A percentile compares a stretch with the other conserved stretches of the same genome.
These are phyloP conservation scores for Fusarium sp. DNA, from an alignment of 2,329 filamentous ascomycete species.

Conservation along the genomic window DNA sequence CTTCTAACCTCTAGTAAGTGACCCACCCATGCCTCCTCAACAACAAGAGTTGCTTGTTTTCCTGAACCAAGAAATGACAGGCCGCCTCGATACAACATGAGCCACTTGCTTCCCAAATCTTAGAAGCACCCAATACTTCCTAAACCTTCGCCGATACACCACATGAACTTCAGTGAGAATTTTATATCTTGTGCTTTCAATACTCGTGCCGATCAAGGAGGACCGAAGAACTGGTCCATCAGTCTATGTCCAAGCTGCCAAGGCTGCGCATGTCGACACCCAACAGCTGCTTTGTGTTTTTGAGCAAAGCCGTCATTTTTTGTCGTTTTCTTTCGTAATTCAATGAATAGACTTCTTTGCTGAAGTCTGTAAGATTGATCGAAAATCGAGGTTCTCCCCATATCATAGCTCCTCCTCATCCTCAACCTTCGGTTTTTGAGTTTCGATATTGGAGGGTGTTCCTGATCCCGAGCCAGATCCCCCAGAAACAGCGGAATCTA, in stretches of 20 bases:
- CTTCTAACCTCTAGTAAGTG: conserved; percentile 40
- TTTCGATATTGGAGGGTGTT: conserved; percentile 32
- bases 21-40: conserved; percentile 7
- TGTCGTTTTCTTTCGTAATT: conserved; percentile 15
- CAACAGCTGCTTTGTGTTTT: conserved; percentile 7
- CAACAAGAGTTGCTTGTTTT: conserved; percentile 13
- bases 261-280: conserved; percentile 18
- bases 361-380: not conserved
- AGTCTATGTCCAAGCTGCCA: conserved; percentile 32
- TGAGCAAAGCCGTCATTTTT: conserved; percentile 1
- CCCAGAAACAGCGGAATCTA: conserved; percentile 45
- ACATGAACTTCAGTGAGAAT: conserved; percentile 16
- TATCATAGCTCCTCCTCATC: conserved; percentile 54
- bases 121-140: conserved; percentile 1
- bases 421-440: conserved; percentile 41
- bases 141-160: conserved; percentile 3
- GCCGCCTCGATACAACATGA: conserved; percentile 17
- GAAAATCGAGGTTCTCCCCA: not conserved
- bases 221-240: conserved; percentile 6
- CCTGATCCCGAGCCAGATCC: conserved; percentile 32
- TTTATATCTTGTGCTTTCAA: conserved; percentile 10
- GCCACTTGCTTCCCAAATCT: conserved; percentile 19
- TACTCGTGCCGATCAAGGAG: conserved; percentile 4
- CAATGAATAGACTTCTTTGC: not conserved
- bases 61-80: conserved; percentile 7